Base-by-base conservation (phyloP, 176 grass and related monocot species). In the Echinochloa phyllopogon region DNA sequence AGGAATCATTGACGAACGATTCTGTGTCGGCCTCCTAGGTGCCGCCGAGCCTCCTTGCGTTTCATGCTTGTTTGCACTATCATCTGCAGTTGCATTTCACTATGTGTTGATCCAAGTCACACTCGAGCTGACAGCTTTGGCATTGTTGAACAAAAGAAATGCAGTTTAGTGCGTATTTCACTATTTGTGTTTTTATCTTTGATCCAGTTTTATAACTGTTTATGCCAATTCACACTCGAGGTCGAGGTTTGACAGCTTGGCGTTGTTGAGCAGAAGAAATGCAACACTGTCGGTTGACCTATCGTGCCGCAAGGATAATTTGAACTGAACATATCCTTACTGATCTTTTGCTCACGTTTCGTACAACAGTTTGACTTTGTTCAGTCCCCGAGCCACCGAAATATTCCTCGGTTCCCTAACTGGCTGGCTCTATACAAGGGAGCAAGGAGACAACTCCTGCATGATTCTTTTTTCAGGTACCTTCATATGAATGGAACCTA, bases 341-440 rank as follows among this genome's bases (percentile, higher is more conserved):
- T 81, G 61, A 7, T 42, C 50, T 85, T 41, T 75, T 52, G 13
- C n/a, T 38, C 43, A 70, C 45, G 60, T 88, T 83, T 70, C 24
- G 37, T 72, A 45, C 33, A 62, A 44, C 49, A 72, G 16, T 63
- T 78, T 82, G 83, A 86, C 83, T 66, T 86, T 41, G 65, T 59
- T 27, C 72, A 4, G 49, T 12, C 45, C 24, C 33, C 6, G 15
- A 65, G 64, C 33, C 82, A 78, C 78, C 29, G 47, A 55, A 82
- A 72, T 86, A 90, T 90, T 90, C 72, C 38, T 6, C 38, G 72
- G 56, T 73, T 66, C 78, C 56, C 48, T 11, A 48, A 47, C 64
- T 33, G 29, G 29, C 29, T 33, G 29, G 29, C 29, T 71, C 3
- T 63, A 70, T 13, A 49, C 53, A 64, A 70, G 70, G 51, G 61